Evolutionary conservation across 331 rosid species (phyloP).

Genomic region (Prunus yedoensis): DNA sequence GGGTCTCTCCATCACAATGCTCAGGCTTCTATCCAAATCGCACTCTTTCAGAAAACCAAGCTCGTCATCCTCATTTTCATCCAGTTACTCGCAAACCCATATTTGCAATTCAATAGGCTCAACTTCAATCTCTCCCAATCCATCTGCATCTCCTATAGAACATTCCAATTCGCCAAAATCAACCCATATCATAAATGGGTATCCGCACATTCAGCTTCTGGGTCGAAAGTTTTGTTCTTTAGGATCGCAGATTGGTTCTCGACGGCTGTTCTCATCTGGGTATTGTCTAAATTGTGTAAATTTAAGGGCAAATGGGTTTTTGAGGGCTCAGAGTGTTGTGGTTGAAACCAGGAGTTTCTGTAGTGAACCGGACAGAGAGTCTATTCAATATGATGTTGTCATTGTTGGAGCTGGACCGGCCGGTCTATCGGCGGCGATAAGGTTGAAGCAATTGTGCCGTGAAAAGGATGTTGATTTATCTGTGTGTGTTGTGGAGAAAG

Average conservation of each 20-base stretch:
- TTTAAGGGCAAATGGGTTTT: neutral
- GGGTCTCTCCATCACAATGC: constrained; percentile 26
- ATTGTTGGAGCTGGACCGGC: constrained; percentile 97
- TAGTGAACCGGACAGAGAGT: constrained; percentile 54
- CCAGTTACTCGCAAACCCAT: constrained; percentile 11
- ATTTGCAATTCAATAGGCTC: constrained; percentile 15
- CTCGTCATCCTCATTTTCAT: constrained; percentile 13
- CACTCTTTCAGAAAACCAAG: constrained; percentile 10
- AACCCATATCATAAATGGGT: constrained; percentile 7
- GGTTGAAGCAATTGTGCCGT: constrained; percentile 72
- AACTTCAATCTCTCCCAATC: constrained; percentile 9
- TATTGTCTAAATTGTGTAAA: neutral
- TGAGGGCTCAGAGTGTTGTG: constrained; percentile 26
- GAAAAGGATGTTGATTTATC: constrained; percentile 62
- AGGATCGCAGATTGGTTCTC: constrained; percentile 7
- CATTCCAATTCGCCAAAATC: constrained; percentile 4
- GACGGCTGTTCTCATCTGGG: constrained; percentile 24
- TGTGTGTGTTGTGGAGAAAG: constrained; percentile 92
- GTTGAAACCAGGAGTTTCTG: constrained; percentile 40
- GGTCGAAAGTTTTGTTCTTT: constrained; percentile 16
- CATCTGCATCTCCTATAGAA: neutral
- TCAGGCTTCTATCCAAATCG: constrained; percentile 36
- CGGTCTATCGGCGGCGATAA: constrained; percentile 87
- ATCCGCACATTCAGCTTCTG: constrained; percentile 2
- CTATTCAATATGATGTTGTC: constrained; percentile 83